Evolutionary conservation across 2,329 filamentous ascomycete genomes (phyloP), one percentile per base, ranked within the genome.

Genomic region (Penicillium nordicum): DNA sequence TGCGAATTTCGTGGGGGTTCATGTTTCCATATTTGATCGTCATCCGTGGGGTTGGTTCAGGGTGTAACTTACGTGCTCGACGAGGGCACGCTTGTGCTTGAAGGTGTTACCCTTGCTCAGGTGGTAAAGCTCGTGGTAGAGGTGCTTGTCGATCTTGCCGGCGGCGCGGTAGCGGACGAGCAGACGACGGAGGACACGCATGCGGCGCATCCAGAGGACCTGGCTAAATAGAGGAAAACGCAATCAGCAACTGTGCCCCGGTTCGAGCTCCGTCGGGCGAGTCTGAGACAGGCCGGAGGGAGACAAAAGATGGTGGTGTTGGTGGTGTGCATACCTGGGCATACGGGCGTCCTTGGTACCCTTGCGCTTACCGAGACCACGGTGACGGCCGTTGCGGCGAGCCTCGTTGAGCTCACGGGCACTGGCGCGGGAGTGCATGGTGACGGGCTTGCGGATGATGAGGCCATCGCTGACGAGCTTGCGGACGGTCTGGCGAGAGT

Each of bases 101-200:
- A 99, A 99, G 80, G 94, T 93, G 89, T 99, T 99, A 95, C 94
- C 95, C 92, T 99, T 99, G 88, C 90, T 94, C 79, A 96, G 85
- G 82, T 97, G 94, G 88, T 99, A 99, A 71, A 99, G 91, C 85
- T 97, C 92, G 88, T 99, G 94, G 88, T 99, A 99, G 64, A 99
- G 92, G 87, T 99, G 94, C 89, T 99, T 99, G 85, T 99, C 94
- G 80, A 99, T 99, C 90, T 99, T 99, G 82, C 95, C 95, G 76
- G 89, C 90, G 80, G 93, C 93, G 82, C 94, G 94, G 87, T 99
- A 99, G 87, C 97, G 97, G 85, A 97, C 94, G 72, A 99, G 86
- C 63, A 99, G 90, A 79, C 94, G 94, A 79, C 94, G 93, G 82
- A 99, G 92, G 79, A 99, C 93, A 83, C 95, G 92, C 78, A 95